Percentiles rank a stretch among this genome's conserved stretches.
These are phyloP conservation scores for Globisporangium nagaii DNA, from an alignment of 352 stramenopile species.

Conservation along the genomic window DNA sequence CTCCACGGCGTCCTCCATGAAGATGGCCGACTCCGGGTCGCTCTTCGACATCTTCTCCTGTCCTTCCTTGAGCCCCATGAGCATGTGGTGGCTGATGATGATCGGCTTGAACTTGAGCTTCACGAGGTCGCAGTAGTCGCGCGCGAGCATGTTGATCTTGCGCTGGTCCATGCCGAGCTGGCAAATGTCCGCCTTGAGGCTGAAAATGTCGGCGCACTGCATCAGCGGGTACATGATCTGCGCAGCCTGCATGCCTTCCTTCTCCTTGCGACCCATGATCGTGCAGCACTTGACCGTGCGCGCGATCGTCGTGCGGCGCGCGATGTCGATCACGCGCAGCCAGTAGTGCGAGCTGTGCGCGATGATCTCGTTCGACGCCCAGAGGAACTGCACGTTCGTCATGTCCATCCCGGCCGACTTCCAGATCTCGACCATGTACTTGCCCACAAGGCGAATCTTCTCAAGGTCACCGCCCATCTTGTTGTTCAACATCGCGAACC, in stretches of 20 bases:
- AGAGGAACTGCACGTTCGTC: slow-evolving; percentile 98
- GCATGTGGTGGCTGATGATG: slow-evolving; percentile 99
- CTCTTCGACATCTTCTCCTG: slow-evolving; percentile 99
- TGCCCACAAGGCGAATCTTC: slow-evolving; percentile 94
- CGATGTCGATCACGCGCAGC: slow-evolving; percentile 93
- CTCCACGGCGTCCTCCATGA: slow-evolving; percentile 97
- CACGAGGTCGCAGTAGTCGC: slow-evolving; percentile 97
- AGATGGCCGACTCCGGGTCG: slow-evolving; percentile 97
- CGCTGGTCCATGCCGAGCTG: slow-evolving; percentile 99
- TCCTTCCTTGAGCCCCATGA: slow-evolving; percentile 97
- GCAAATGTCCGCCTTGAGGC: slow-evolving; percentile 98
- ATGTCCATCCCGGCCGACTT: slow-evolving; percentile 99
- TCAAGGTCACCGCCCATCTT: slow-evolving; percentile 98
- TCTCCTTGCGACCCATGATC: slow-evolving; percentile 97
- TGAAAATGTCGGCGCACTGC: slow-evolving; percentile 99
- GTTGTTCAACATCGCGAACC: slow-evolving; percentile 99
- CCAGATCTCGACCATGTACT: slow-evolving; percentile 99
- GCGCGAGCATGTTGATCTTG: slow-evolving; percentile 98
- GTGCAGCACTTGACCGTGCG: slow-evolving; percentile 98
- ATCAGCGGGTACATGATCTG: slow-evolving; percentile 97
- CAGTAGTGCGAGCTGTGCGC: slow-evolving; percentile 88
- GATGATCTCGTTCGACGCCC: slow-evolving; percentile 96
- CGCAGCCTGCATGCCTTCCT: slow-evolving; percentile 87
- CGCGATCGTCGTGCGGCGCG: slow-evolving; percentile 86
- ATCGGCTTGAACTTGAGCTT: slow-evolving; percentile 93